Evolutionary conservation across 2,329 filamentous ascomycete genomes (phyloP), one percentile per base, ranked within the genome.

Genomic region (Alternaria gaisen): DNA sequence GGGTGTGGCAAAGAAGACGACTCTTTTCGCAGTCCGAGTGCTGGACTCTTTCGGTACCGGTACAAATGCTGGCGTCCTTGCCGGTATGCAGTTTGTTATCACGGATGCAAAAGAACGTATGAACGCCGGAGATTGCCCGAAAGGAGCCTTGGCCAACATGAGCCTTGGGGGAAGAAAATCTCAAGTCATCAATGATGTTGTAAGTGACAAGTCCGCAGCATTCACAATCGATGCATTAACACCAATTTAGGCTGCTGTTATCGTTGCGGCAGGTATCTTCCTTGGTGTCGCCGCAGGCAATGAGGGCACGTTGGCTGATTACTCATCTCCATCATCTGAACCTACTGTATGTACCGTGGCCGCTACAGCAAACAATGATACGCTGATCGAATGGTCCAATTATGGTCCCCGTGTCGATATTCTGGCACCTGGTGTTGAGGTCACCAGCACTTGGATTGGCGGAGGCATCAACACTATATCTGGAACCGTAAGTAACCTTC

Each of bases 391-490:
- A 8, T 81, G 77, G 68, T 78, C 74, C 4, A 81, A 81, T 63
- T 76, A 61, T 38, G 77, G 79, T 3, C 28, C 66, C 14, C 46
- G 71, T 7, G 74, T 81, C 38, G 77, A 80, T 38, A 63, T 80
- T 16, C 74, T 77, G 41, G 79, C 73, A 1, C 79, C 79, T 3
- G 79, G 80, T 12, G 72, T 80, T 28, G 55, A 67, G 0, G 66
- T 81, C 20, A 79, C 81, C 1, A 84, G 81, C 69, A 81, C 86
- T 30, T 87, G 64, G 65, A 70, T 67, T 38, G 60, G 81, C 34
- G 75, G 77, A 43, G 75, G 73, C 4, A 73, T 67, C 75, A 80
- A 79, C 53, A 82, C 76, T 50, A 83, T 88, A 66, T 84, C 82
- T 12, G 88, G 88, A 16, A 90, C 88, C 4, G 30, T 50, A 38